Conservation (phyloP, 257 asterid genomes). For the Lithospermum erythrorhizon region DNA sequence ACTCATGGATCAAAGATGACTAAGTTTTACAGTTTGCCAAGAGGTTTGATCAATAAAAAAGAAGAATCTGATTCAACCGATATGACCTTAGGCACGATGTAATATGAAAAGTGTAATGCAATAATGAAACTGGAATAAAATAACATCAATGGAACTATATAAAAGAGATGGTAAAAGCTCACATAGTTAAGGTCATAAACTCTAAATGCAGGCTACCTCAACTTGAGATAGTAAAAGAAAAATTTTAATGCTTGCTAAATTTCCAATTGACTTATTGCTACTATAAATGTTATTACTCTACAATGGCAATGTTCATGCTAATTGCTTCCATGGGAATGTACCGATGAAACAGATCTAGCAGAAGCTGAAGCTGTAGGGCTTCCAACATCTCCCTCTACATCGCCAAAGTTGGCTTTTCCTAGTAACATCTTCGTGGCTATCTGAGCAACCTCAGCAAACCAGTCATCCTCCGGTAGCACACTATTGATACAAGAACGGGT, state of each 20-base stretch:
- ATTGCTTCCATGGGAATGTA: conserved; percentile 60
- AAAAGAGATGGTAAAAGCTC: too few relatives aligned
- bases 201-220: too few relatives aligned
- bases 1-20: too few relatives aligned
- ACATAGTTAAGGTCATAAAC: too few relatives aligned
- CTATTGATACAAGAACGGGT: conserved; percentile 21
- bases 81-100: too few relatives aligned
- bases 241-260: neutral
- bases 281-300: neutral
- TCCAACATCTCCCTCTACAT: conserved; percentile 29
- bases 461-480: conserved; percentile 77
- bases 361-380: conserved; percentile 61
- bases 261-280: neutral
- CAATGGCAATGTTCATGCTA: conserved; percentile 8
- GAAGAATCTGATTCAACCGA: too few relatives aligned
- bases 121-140: too few relatives aligned
- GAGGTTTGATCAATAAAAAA: too few relatives aligned
- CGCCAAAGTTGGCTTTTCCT: conserved; percentile 55
- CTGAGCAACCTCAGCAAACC: conserved; percentile 94
- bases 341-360: conserved; percentile 57
- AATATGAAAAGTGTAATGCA: too few relatives aligned
- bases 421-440: conserved; percentile 67
- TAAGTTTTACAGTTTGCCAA: too few relatives aligned
- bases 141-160: too few relatives aligned
- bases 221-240: too few relatives aligned